Evolutionary conservation across 345 rosid species (phyloP).

Genomic region (Theobroma cacao): DNA sequence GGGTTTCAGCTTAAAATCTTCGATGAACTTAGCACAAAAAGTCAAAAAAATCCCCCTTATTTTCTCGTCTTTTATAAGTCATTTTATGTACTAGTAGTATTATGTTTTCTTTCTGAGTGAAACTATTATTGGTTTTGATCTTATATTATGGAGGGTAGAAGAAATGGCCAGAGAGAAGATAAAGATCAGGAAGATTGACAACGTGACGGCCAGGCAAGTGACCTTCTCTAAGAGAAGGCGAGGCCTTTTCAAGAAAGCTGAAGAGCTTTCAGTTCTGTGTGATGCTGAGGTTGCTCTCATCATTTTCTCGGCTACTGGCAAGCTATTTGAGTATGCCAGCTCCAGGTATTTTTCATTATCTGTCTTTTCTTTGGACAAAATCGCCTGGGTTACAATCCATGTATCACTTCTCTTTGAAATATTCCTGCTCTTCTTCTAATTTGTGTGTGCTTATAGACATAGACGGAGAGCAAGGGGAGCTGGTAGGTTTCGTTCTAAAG

Average conservation of each 20-base stretch:
- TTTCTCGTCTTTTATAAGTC: background rate
- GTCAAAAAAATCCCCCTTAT: background rate
- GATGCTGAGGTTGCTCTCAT: constrained; percentile 55
- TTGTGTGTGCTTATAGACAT: background rate
- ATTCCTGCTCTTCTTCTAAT: background rate
- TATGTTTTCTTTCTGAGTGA: background rate
- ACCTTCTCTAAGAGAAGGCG: constrained; percentile 58
- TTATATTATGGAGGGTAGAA: background rate
- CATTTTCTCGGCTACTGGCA: constrained; percentile 52
- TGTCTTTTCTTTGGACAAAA: background rate
- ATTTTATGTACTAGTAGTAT: background rate
- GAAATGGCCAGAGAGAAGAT: constrained; percentile 55
- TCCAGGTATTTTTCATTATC: constrained; percentile 31
- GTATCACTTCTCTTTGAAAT: background rate
- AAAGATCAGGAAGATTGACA: constrained; percentile 53
- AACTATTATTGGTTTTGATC: background rate
- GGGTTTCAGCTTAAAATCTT: constrained; percentile 28
- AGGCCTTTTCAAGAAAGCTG: constrained; percentile 55
- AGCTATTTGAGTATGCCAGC: constrained; percentile 49
- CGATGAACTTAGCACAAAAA: background rate
- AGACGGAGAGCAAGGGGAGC: background rate
- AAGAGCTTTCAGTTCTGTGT: constrained; percentile 57
- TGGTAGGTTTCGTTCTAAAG: background rate
- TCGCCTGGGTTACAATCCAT: background rate
- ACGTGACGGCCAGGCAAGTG: constrained; percentile 54